These are phyloP conservation scores for Exophiala sideris DNA, from an alignment of 2,329 filamentous ascomycete species.

Conservation along the genomic window DNA sequence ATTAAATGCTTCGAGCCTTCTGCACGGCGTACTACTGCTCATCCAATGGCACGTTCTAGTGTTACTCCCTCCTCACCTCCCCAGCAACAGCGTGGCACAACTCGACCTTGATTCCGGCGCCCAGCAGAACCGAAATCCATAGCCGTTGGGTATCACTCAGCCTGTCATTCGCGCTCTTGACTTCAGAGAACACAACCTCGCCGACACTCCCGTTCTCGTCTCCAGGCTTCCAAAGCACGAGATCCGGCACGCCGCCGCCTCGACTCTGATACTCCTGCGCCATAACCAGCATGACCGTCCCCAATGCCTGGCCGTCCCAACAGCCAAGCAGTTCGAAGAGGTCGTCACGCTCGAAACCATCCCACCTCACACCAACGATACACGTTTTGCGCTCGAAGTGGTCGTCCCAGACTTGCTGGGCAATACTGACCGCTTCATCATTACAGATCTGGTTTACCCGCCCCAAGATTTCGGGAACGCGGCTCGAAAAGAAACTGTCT, in stretches of 20 bases:
- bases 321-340: conserved; percentile 73
- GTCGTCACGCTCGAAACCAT: conserved; percentile 69
- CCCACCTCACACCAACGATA: conserved; percentile 89
- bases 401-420: conserved; percentile 64
- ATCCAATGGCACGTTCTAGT: no score
- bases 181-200: conserved; percentile 73
- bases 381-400: conserved; percentile 72
- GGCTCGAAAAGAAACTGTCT: conserved; percentile 81
- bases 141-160: conserved; percentile 93
- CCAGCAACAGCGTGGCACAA: conserved; percentile 65
- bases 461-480: conserved; percentile 85
- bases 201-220: conserved; percentile 29
- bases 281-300: conserved; percentile 85
- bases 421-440: conserved; percentile 65
- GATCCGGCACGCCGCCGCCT: conserved; percentile 83
- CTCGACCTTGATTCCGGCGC: conserved; percentile 81
- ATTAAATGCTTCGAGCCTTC: no score
- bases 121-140: conserved; percentile 91
- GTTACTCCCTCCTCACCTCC: conserved; percentile 27
- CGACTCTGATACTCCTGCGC: conserved; percentile 89
- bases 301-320: conserved; percentile 76
- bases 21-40: no score
- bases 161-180: conserved; percentile 84
- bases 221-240: conserved; percentile 74
- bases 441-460: conserved; percentile 84